A percentile compares a stretch with the other conserved stretches of the same genome.
phyloP scores from a whole-genome alignment of 768 basidiomycete genomes.

The Boletus rex-veris region DNA sequence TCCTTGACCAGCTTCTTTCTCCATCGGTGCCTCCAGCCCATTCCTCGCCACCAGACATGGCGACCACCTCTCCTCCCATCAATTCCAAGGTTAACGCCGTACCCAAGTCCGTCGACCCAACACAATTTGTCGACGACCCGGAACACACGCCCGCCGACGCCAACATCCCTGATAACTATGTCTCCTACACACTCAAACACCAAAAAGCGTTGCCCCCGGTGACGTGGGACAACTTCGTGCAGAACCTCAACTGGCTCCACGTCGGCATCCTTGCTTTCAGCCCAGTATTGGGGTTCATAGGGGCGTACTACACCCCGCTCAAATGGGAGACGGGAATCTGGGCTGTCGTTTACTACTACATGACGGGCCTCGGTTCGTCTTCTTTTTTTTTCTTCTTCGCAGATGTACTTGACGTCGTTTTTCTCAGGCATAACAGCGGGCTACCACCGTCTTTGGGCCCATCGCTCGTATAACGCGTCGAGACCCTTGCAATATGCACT shows the following conservation, averaged over 20 bases:
- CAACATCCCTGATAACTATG: constrained; percentile 80
- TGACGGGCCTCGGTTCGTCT: constrained; percentile 76
- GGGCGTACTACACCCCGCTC: constrained; percentile 61
- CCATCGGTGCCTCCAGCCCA: constrained; percentile 24
- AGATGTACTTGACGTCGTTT: constrained; percentile 30
- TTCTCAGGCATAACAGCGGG: constrained; percentile 78
- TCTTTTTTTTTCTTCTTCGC: constrained; percentile 28
- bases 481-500: constrained; percentile 81
- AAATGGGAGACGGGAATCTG: constrained; percentile 74
- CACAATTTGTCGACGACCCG: constrained; percentile 24
- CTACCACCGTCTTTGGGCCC: constrained; percentile 97
- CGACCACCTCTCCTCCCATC: constrained; percentile 9
- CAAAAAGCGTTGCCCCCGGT: constrained; percentile 68
- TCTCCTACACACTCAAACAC: constrained; percentile 67
- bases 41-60: constrained; percentile 16
- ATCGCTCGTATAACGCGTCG: constrained; percentile 91
- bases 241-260: constrained; percentile 76
- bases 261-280: constrained; percentile 68
- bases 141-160: constrained; percentile 43
- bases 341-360: constrained; percentile 64
- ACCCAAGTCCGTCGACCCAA: constrained; percentile 1
- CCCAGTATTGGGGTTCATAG: constrained; percentile 71
- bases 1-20: constrained; percentile 21
- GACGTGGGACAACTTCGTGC: constrained; percentile 51
- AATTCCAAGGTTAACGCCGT: not conserved